phyloP scores from a whole-genome alignment of 805 yeast genomes.

The Grigorovia transvaalensis region DNA sequence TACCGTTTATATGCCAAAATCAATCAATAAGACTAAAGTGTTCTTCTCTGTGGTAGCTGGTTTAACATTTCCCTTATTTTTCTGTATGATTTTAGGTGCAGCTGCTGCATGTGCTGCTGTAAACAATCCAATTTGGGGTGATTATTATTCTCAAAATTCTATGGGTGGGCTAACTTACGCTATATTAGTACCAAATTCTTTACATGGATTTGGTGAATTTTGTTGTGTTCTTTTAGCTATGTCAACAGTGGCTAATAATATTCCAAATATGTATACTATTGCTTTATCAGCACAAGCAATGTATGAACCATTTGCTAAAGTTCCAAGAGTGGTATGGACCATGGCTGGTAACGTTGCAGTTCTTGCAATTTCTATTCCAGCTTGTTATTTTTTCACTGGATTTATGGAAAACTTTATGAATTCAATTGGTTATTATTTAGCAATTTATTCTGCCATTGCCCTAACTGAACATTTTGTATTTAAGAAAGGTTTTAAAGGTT shows the following conservation, averaged over 20 bases:
- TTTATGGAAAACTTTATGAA: conserved; percentile 5
- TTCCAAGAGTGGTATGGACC: conserved; percentile 4
- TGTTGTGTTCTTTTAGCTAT: conserved; percentile 5
- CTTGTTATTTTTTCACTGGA: conserved; percentile 2
- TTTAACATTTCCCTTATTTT: conserved; percentile 1
- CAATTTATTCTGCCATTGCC: conserved; percentile 1
- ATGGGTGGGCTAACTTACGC: conserved; percentile 3
- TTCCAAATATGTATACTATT: conserved; percentile 4
- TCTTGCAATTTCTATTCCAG: conserved; percentile 2
- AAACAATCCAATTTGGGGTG: conserved; percentile 1
- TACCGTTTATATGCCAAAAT: conserved; percentile 3
- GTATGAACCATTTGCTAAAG: conserved; percentile 2
- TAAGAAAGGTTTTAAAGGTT: conserved; percentile 1
- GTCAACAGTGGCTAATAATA: conserved; percentile 4
- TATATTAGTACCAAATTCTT: conserved; percentile 3
- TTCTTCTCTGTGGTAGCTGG: not conserved
- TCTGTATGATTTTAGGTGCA: conserved; percentile 3
- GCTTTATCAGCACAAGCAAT: conserved; percentile 3
- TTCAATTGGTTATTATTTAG: conserved; percentile 3
- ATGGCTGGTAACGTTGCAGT: conserved; percentile 3
- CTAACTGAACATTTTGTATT: conserved; percentile 1
- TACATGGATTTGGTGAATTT: conserved; percentile 5
- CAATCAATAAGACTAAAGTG: not conserved
- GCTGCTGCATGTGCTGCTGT: conserved; percentile 4
- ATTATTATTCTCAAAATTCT: conserved; percentile 1